These are phyloP conservation scores for Pulveroboletus ridleyi DNA, from an alignment of 1,284 basidiomycete species.

Conservation along the genomic window DNA sequence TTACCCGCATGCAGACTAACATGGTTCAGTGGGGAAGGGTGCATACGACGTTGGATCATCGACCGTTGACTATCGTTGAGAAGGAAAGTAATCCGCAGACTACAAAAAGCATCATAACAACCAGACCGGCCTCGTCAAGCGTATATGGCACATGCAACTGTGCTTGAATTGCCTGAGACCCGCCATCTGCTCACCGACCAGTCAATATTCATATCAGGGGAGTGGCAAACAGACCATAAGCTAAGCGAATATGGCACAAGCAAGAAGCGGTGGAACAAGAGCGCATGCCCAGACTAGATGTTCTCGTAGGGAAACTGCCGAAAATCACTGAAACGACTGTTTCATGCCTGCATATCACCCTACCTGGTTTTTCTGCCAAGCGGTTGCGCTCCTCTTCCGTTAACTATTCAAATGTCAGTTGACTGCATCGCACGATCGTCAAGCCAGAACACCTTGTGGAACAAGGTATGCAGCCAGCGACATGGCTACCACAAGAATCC, in stretches of 20 bases:
- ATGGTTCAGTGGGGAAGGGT: too few species aligned
- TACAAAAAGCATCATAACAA: neutral
- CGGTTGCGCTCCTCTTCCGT: constrained; percentile 53
- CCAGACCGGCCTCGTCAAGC: neutral
- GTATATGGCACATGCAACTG: constrained; percentile 49
- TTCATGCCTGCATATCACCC: constrained; percentile 61
- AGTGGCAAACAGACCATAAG: constrained; percentile 51
- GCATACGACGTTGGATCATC: too few species aligned
- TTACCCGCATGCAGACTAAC: too few species aligned
- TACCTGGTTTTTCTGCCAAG: constrained; percentile 52
- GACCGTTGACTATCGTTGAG: neutral
- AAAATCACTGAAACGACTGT: constrained; percentile 57
- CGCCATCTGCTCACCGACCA: constrained; percentile 48
- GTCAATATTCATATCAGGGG: constrained; percentile 1
- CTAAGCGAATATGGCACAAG: constrained; percentile 62
- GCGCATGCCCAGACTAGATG: constrained; percentile 67
- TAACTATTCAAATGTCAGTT: constrained; percentile 40
- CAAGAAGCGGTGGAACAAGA: constrained; percentile 72
- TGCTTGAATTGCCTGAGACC: constrained; percentile 64
- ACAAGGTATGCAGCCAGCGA: constrained; percentile 57
- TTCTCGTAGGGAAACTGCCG: constrained; percentile 61
- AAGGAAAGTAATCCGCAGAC: neutral
- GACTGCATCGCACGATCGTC: neutral
- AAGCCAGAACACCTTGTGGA: constrained; percentile 46
- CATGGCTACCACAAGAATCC: constrained; percentile 54